Evolutionary conservation across 2,329 filamentous ascomycete species (phyloP), one percentile per base, ranked within the genome.

Genomic region (Alternaria rosae): DNA sequence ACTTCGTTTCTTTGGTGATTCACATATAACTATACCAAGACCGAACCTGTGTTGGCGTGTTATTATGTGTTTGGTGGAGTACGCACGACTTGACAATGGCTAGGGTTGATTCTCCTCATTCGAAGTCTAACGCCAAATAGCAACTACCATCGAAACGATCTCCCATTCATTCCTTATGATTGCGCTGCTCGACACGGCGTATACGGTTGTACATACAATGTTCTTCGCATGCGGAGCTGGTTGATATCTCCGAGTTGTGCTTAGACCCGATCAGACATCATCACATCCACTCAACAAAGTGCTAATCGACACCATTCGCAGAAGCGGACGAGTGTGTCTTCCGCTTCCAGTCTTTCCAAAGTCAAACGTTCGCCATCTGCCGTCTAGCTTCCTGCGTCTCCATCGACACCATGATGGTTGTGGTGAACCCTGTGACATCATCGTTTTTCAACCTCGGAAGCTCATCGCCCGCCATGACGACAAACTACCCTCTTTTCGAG

Each of bases 381-480:
- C 28, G 9, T 50, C 28, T 50, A 35, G 4, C 13, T 23, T 43
- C 26, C 13, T 13, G 21, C 20, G 11, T 32, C 38, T 48, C 54
- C 26, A 38, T 44, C 30, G 54, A 56, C 23, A 52, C 50, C 50
- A 15, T 25, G 32, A 52, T 57, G 35, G 55, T 32, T 43, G 23
- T 30, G 17, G 38, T 25, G 20, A 21, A 38, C 56, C 41, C 41
- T 43, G 41, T 54, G 51, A 56, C 54, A 56, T 56, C 41, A 52
- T 57, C 56, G 41, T 26, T 52, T 10, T 53, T 21, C 12, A 26
- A 57, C 30, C 30, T n/a, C 25, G 55, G 38, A 41, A 58, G 35
- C 17, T 17, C 25, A 43, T 32, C 20, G 55, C 26, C 47, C 38
- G 41, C 28, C 21, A 58, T 58, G 56, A 58, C 48, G 56, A 53